A percentile compares a stretch with the other conserved stretches of the same genome.
These are phyloP conservation scores for Biscutella laevigata DNA, from an alignment of 441 rosid species.

Conservation along the genomic window DNA sequence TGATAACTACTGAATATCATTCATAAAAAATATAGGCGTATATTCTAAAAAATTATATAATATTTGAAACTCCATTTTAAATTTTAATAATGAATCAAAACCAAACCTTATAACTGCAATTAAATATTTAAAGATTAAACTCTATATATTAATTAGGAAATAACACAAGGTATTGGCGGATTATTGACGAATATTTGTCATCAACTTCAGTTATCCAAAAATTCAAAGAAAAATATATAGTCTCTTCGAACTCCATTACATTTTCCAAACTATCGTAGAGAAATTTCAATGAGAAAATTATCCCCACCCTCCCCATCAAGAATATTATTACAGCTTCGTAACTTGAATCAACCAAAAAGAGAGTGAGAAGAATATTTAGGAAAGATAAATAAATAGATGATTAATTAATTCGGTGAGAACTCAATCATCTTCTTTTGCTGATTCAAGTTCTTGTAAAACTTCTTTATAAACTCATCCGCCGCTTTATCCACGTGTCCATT, in stretches of 20 bases:
- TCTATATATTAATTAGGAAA: too few relatives aligned
- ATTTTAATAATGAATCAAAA: too few relatives aligned
- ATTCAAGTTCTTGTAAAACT: slow-evolving; percentile 57
- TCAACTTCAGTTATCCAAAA: not conserved
- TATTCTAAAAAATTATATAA: too few relatives aligned
- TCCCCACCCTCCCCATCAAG: slow-evolving; percentile 13
- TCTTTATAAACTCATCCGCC: slow-evolving; percentile 72
- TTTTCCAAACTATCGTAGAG: not conserved
- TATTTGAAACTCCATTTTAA: too few relatives aligned
- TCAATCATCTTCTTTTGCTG: slow-evolving; percentile 34
- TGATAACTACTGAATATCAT: too few relatives aligned
- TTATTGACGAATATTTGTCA: too few relatives aligned
- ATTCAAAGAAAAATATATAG: not conserved
- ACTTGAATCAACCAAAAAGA: not conserved
- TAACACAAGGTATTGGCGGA: too few relatives aligned
- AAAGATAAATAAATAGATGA: not conserved
- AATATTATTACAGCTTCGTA: slow-evolving; percentile 17
- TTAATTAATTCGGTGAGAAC: slow-evolving; percentile 13
- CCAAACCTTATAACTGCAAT: too few relatives aligned
- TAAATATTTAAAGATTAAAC: too few relatives aligned
- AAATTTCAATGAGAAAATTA: slow-evolving; percentile 11
- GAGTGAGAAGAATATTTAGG: slow-evolving; percentile 4
- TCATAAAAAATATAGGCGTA: too few relatives aligned
- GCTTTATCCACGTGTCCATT: slow-evolving; percentile 57
- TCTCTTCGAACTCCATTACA: not conserved